Base-by-base conservation (phyloP, 2,329 filamentous ascomycete species). In the Neofusicoccum ribis region DNA sequence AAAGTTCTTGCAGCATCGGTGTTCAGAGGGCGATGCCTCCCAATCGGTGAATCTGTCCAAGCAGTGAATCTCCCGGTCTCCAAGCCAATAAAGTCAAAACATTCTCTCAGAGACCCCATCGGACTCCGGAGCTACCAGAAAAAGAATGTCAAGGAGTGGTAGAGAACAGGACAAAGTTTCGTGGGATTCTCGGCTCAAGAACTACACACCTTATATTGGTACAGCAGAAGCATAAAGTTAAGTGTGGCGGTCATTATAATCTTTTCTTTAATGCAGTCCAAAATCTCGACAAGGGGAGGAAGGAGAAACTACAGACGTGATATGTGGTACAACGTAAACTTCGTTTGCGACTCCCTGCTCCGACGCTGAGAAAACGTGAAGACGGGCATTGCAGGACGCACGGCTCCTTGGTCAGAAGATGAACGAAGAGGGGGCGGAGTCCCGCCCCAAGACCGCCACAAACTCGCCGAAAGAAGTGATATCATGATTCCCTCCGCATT, bases 311-410 rank as follows among this genome's bases (percentile, higher is more conserved):
- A 60, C 56, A 60, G 56, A 17, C 56, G 27, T 47, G 56, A 46
- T 46, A 60, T 46, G 56, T 60, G 41, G 43, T 60, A 60, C 44
- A 60, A 17, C 56, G 34, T 60, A 60, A 60, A 46, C 56, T 47
- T 60, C 56, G 41, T 47, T 36, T 31, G 34, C 31, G 56, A 36
- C 11, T 36, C 56, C 43, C 41, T 36, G 41, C 56, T 60, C 41
- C 56, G 17, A 46, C 56, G 56, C 56, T 47, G 41, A 34, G 43
- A 37, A 23, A 47, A 60, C 31, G 20, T 17, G 56, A 60, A 23
- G 43, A 15, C 34, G 8, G 17, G 3, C 37, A 11, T n/a, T 23
- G 27, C 27, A 60, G 27, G 41, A 47, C 17, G 27, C 12, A 27
- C 54, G 39, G 36, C 8, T 17, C 39, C 54, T 11, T 44, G 14